A percentile compares a stretch with the other conserved stretches of the same genome.
Conservation (phyloP, 2,329 filamentous ascomycete genomes). For the Periconia macrospinosa region DNA sequence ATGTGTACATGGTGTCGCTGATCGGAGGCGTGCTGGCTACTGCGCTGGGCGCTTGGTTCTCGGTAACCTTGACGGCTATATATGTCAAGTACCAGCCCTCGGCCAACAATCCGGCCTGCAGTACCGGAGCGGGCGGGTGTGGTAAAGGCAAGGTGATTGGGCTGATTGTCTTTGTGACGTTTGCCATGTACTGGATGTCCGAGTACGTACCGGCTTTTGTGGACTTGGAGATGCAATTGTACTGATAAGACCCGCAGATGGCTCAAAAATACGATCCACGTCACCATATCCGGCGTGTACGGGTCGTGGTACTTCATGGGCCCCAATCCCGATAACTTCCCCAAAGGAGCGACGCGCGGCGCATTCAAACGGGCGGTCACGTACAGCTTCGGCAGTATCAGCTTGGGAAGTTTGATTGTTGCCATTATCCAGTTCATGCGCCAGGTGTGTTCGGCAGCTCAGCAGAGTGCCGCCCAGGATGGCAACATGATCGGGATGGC, state of each 20-base stretch:
- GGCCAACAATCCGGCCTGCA: constrained; percentile 59
- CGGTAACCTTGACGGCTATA: constrained; percentile 80
- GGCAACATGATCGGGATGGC: constrained; percentile 71
- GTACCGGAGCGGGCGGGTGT: constrained; percentile 62
- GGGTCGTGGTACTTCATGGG: constrained; percentile 89
- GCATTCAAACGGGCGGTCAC: constrained; percentile 80
- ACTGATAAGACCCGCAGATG: constrained; percentile 48
- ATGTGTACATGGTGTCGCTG: constrained; percentile 85
- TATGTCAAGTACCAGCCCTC: constrained; percentile 79
- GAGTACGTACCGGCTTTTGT: constrained; percentile 76
- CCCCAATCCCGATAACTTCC: constrained; percentile 61
- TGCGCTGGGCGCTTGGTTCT: constrained; percentile 81
- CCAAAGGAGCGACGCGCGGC: constrained; percentile 78
- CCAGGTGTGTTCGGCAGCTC: constrained; percentile 79
- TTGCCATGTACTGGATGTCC: constrained; percentile 90
- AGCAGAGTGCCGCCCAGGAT: constrained; percentile 62
- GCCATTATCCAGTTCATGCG: constrained; percentile 84
- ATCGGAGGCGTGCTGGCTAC: constrained; percentile 77
- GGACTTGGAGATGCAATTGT: constrained; percentile 61
- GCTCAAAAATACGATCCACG: constrained; percentile 91
- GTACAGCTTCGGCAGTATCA: constrained; percentile 91
- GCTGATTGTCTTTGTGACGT: constrained; percentile 82
- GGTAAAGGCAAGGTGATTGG: constrained; percentile 79
- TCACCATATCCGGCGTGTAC: constrained; percentile 84
- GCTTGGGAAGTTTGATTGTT: constrained; percentile 80